Base-by-base conservation (phyloP, 345 rosid species). In the Corymbia maculata region DNA sequence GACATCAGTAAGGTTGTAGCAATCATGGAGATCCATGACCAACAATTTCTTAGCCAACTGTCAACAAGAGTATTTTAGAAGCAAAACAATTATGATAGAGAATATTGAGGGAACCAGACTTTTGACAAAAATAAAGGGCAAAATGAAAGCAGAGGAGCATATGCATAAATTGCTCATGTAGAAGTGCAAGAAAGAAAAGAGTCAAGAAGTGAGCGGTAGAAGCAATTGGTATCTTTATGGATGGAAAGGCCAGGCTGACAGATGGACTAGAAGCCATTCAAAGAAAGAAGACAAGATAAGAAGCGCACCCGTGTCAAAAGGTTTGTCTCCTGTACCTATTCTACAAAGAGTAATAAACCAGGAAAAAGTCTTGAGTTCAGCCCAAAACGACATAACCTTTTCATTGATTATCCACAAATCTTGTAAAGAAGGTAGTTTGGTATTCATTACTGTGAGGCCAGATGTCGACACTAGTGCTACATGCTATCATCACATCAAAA, bases 11-110 rank as follows among this genome's bases (percentile, higher is more conserved):
- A 94, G 93, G 50, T 88, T 61, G 45, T 87, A 52, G 88, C 96
- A 94, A 52, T 49, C 47, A 22, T 26, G 85, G 42, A 94, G 93
- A 88, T 92, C 91, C 90, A 94, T 32, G 88, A 93, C 92, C 89
- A 84, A 89, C 92, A 94, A 91, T 66, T 88, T 93, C 89, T 91
- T 87, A 21, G 92, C 91, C 80, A 22, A 32, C 89, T 85, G 87
- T 17, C 55, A 53, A 42, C 45, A 52, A 14, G 66, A 16, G 45
- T 45, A 22, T 49, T 55, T 53, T 59, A 44, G 50, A 64, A 85
- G 59, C n/a, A 85, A 64, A 64, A 61, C n/a, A n/a, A 64, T 64
- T n/a, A 64, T n/a, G 75, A 17, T 24, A 57, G 68, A 86, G 5
- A 85, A 49, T 16, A 26, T 1, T 8, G 51, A 47, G 36, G 51